Evolutionary conservation across 2,329 filamentous ascomycete genomes (phyloP), one percentile per base, ranked within the genome.

Genomic region (Cryoendolithus antarcticus): DNA sequence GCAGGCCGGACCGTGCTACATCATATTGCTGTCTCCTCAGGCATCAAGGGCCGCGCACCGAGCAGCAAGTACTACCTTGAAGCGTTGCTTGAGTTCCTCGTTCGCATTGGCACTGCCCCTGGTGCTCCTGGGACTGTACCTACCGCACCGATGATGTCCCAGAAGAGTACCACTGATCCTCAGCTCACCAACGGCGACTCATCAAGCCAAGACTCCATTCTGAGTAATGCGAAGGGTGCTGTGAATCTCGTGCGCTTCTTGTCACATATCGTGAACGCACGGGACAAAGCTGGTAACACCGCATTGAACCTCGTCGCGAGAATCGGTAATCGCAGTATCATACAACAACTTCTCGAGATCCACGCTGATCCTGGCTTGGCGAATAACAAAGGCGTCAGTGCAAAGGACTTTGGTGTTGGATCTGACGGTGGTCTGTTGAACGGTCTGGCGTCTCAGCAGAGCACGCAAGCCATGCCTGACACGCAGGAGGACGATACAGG

Each of bases 21-120:
- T 56, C 91, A 98, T 56, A 96, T 98, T 52, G 88, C 91, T 4
- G 78, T 96, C 28, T 93, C 91, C 10, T 95, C 88, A 45, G 91
- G 88, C 5, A 91, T 96, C 52, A 94, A 94, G 57, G 89, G 89
- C 5, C 78, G 91, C 35, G 88, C 85, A 42, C 79, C 85, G 32
- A 89, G 91, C 13, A 93, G 86, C 57, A 84, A 89, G 48, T 95
- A 96, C 58, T 98, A 98, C 53, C 75, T 98, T 2, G 91, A 98
- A 62, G 89, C 86, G 21, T 70, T 98, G 8, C 70, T 98, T 1
- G 89, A 95, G 56, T 96, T 93, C 67, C 82, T 96, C 9, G 88
- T 96, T 2, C 79, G 88, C 29, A 86, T 93, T 58, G 54, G 54
- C n/a, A 56, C 51, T 29, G 52, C 55, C 27, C 45, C 52, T 32